Conservation (phyloP, 2,329 filamentous ascomycete species). For the Diaporthe amygdali region DNA sequence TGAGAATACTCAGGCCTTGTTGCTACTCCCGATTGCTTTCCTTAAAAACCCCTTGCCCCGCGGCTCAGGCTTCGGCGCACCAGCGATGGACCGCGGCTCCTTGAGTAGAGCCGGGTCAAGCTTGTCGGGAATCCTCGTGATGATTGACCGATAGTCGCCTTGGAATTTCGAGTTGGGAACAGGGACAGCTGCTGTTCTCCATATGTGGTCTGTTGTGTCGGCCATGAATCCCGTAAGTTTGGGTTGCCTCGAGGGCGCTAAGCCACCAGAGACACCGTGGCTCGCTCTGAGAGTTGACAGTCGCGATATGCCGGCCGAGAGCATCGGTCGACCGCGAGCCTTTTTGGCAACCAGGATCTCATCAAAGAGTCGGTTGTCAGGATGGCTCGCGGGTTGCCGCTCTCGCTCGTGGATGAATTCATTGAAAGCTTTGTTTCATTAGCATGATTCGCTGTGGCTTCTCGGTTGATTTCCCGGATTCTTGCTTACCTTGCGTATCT, state of each 20-base stretch:
- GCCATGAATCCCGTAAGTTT: conserved; percentile 67
- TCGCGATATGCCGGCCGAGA: conserved; percentile 69
- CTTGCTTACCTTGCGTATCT: conserved; percentile 66
- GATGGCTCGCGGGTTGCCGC: conserved; percentile 63
- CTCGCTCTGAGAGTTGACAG: conserved; percentile 65
- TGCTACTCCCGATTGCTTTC: conserved; percentile 53
- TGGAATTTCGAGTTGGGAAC: conserved; percentile 66
- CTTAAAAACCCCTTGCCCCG: conserved; percentile 56
- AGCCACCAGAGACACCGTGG: conserved; percentile 52
- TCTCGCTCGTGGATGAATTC: conserved; percentile 87
- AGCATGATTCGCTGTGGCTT: background rate
- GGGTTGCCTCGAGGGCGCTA: conserved; percentile 38
- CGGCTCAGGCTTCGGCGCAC: conserved; percentile 71
- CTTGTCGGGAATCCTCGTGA: conserved; percentile 76
- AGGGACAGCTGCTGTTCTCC: conserved; percentile 71
- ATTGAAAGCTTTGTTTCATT: conserved; percentile 64
- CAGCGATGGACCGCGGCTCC: conserved; percentile 88
- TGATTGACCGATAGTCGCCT: conserved; percentile 65
- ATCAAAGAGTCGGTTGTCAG: conserved; percentile 78
- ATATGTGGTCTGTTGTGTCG: conserved; percentile 79
- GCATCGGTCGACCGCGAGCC: conserved; percentile 66
- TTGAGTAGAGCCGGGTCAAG: conserved; percentile 89
- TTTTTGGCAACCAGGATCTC: conserved; percentile 84
- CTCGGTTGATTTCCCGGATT: background rate
- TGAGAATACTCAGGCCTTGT: background rate